These are phyloP conservation scores for Monilinia fructicola DNA, from an alignment of 2,329 filamentous ascomycete species.

Conservation along the genomic window DNA sequence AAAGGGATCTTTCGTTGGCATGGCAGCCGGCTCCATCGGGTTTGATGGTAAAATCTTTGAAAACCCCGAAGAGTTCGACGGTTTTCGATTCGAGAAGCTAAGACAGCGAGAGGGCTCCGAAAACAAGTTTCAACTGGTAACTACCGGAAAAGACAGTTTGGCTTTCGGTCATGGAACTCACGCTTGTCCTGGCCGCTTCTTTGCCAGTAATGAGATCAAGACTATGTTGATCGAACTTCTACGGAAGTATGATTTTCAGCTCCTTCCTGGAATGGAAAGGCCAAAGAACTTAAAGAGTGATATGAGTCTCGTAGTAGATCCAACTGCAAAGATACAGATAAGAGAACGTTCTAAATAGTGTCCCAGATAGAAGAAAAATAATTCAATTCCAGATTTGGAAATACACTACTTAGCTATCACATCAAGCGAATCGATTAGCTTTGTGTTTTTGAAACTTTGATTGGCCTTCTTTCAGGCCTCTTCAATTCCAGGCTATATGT, in stretches of 20 bases:
- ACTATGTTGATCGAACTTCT: constrained; percentile 38
- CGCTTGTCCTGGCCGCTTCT: constrained; percentile 46
- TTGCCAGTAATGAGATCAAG: constrained; percentile 43
- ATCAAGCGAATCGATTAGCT: no score
- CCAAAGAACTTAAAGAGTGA: constrained; percentile 15
- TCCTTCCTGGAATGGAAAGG: neutral
- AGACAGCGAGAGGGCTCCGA: constrained; percentile 17
- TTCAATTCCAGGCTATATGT: no score
- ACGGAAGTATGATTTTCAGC: constrained; percentile 37
- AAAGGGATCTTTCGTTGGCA: constrained; percentile 34
- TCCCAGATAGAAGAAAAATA: neutral
- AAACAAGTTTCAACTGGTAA: constrained; percentile 38
- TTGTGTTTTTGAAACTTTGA: no score
- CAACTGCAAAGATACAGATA: constrained; percentile 12
- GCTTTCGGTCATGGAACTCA: constrained; percentile 45
- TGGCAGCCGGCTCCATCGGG: constrained; percentile 22
- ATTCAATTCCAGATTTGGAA: no score
- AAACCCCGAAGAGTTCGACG: constrained; percentile 23
- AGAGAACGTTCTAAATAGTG: neutral
- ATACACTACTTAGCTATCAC: no score
- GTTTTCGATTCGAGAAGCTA: constrained; percentile 27
- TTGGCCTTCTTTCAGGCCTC: no score
- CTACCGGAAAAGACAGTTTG: constrained; percentile 38
- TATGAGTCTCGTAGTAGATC: constrained; percentile 17
- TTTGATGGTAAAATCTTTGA: constrained; percentile 19